Base-by-base conservation (phyloP, 2,329 filamentous ascomycete species). In the Cladorrhinum sp. region DNA sequence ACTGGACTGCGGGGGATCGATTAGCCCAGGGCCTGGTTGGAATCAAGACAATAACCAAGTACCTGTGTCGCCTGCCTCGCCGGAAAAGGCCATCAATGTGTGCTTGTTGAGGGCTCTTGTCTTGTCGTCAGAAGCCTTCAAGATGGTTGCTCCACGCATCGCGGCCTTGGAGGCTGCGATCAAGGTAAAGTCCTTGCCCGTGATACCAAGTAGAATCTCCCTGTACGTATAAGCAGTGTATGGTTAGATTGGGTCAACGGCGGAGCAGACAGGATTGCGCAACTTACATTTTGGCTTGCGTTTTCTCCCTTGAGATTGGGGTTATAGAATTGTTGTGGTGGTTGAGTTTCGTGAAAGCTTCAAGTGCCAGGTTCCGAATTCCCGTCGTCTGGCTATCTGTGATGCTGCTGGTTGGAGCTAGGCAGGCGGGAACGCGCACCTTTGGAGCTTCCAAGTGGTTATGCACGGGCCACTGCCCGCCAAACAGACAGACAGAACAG, bases 151-250 rank as follows among this genome's bases (percentile, higher is more conserved):
- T 72, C 95, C 95, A 81, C 95, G 88, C 93, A 98, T 98, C 71
- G 93, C 91, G 74, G 95, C 95, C 83, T 99, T 98, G 65, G 93
- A 98, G 71, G 95, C 91, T 72, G 92, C 95, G 76, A 99, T 88
- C 84, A 99, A 87, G 80, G 93, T 96, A 78, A 97, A 99, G 85
- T 99, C 96, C 83, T 96, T 96, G 81, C 95, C 96, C 62, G 93
- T 97, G 77, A 99, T 96, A 73, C 95, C 95, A 70, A 99, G 85
- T 75, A 99, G 85, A 76, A 98, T 91, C 87, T 99, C 95, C 95
- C 93, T 98, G 63, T 25, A n/a, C n/a, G n/a, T n/a, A n/a, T n/a
- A 54, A 52, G 32, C 20, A 48, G 29, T 49, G 32, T 18, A 48
- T 29, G 49, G 58, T 68, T 55, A 66, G 66, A 51, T 32, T 24